These are phyloP conservation scores for Leptographium galeiforme DNA, from an alignment of 2,329 filamentous ascomycete genomes.

Conservation along the genomic window DNA sequence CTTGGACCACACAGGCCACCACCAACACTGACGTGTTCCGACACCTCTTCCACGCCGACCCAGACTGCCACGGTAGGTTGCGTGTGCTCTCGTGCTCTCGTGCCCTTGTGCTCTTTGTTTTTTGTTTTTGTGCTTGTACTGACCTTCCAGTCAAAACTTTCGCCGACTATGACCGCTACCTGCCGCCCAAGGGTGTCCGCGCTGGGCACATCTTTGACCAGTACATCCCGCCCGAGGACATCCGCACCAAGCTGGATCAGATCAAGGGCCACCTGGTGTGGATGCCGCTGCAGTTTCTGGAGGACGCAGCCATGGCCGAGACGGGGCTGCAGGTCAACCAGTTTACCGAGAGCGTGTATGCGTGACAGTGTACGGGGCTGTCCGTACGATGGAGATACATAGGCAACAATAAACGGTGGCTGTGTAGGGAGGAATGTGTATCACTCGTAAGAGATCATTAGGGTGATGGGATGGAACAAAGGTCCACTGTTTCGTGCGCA, in stretches of 20 bases:
- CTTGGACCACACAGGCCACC: conserved; percentile 56
- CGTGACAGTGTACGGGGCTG: conserved; percentile 23
- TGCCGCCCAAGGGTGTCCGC: conserved; percentile 56
- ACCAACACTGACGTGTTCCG: conserved; percentile 63
- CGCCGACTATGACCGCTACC: conserved; percentile 74
- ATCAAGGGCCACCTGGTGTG: conserved; percentile 84
- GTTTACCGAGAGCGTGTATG: conserved; percentile 79
- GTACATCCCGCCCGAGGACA: conserved; percentile 58
- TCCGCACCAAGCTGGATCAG: conserved; percentile 61
- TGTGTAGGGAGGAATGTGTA: not conserved
- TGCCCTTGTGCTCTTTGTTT: not conserved
- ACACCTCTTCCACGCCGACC: conserved; percentile 77
- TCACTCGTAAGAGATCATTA: no score
- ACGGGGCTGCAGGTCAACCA: conserved; percentile 73
- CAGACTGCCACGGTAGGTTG: conserved; percentile 62
- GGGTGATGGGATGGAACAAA: no score
- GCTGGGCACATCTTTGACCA: conserved; percentile 78
- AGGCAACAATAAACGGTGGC: not conserved
- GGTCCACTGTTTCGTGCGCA: not conserved
- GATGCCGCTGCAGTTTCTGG: conserved; percentile 85
- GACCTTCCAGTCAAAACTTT: conserved; percentile 58
- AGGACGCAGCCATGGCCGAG: conserved; percentile 80
- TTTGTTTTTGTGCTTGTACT: not conserved
- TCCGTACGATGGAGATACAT: not conserved
- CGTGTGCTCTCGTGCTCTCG: not conserved